Evolutionary conservation across 805 yeast species (phyloP).

Genomic region (Barnettozyma siamensis): DNA sequence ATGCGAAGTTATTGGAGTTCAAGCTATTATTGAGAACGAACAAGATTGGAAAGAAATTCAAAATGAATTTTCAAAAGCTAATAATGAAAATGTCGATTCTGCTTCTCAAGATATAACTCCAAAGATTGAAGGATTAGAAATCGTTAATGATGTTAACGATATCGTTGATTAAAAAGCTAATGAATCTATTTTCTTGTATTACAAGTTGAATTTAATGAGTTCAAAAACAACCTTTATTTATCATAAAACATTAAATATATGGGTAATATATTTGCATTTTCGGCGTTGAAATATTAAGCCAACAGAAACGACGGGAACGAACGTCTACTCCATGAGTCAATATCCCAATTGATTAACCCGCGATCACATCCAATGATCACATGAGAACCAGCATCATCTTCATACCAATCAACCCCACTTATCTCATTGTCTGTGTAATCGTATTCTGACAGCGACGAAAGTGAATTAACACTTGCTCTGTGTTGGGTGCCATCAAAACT

Average conservation of each 20-base stretch:
- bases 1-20: constrained; percentile 79
- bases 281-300: constrained; percentile 28
- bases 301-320: constrained; percentile 52
- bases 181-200: too few species aligned
- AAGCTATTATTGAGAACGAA: constrained; percentile 69
- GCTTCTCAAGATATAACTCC: constrained; percentile 11
- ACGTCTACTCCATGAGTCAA: constrained; percentile 58
- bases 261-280: too few species aligned
- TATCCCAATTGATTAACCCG: constrained; percentile 66
- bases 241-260: not conserved
- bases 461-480: constrained; percentile 2
- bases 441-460: constrained; percentile 9
- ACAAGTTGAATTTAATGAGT: too few species aligned
- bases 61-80: constrained; percentile 34
- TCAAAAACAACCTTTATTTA: too few species aligned
- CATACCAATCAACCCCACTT: constrained; percentile 57
- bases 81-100: constrained; percentile 2
- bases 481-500: constrained; percentile 1
- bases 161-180: constrained; percentile 30
- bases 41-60: constrained; percentile 54
- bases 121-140: constrained; percentile 16
- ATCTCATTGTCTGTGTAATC: constrained; percentile 42
- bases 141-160: constrained; percentile 25
- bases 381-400: constrained; percentile 43
- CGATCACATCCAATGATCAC: constrained; percentile 58